Base-by-base conservation (phyloP, 805 yeast genomes). In the Kodamaea hsintzibuensis region DNA sequence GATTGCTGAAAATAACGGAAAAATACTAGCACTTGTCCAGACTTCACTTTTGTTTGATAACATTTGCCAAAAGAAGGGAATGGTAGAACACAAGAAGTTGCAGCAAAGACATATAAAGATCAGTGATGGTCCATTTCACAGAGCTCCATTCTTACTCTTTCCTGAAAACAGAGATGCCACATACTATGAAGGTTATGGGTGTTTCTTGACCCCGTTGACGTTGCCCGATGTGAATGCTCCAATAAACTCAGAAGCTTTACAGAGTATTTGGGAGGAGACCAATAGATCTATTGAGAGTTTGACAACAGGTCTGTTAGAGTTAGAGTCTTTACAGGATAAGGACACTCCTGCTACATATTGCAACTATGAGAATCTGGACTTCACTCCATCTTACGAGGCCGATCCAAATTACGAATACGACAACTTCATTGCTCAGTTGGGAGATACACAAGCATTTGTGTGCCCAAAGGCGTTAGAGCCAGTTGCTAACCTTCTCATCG, bases 111-210 rank as follows among this genome's bases (percentile, higher is more conserved):
- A 89, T 66, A 69, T 92, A 1, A 71, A 81, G 16, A 58, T 73
- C 6, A 88, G 90, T 61, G 99, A 95, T 74, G 88, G 89, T 0
- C 91, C 97, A 0, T 91, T 83, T 57, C 95, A 90, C 60, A 71
- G 99, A 52, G 74, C 84, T 17, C 86, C 95, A 0, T 92, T 91
- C 65, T 67, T 93, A 27, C 66, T 93, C 7, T 79, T 81, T 2
- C 78, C 76, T 6, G 76, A 77, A 12, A 70, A 72, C 12, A 79
- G 85, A 51, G 80, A 78, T 48, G 66, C 70, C 0, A 60, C 60
- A 0, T 89, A 85, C 59, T 68, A 74, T n/a, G 73, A 74, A 4
- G 73, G 77, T 0, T 78, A 69, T 56, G 84, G 86, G 0, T 71
- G 81, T 5, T 79, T 88, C 7, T 67, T 75, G 17, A 85, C 91